Percentiles rank a stretch among this genome's conserved stretches.
Evolutionary conservation across 306 rosid species (phyloP).

Genomic region (Cucurbita moschata): DNA sequence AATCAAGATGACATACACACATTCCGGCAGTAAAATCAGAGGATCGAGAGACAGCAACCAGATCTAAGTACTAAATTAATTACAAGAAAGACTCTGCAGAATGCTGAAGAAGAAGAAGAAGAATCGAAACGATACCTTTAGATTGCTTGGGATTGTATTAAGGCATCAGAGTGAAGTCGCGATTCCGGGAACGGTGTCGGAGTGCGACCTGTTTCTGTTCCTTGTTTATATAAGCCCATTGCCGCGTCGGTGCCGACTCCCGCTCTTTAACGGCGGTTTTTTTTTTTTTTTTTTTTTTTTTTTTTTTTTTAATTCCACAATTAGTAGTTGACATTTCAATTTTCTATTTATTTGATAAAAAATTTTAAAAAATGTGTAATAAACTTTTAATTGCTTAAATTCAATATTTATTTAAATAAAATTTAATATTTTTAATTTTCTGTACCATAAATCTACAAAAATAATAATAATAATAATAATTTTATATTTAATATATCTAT

Average conservation of each 20-base stretch:
- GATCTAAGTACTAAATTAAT: neutral
- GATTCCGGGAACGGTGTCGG: constrained; percentile 1
- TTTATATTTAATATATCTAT: too few species aligned
- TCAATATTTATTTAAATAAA: too few species aligned
- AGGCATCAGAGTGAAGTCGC: constrained; percentile 5
- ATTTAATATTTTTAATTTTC: too few species aligned
- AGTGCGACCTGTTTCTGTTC: constrained; percentile 17
- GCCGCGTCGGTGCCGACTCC: constrained; percentile 47
- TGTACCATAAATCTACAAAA: too few species aligned
- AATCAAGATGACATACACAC: neutral
- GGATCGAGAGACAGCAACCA: neutral
- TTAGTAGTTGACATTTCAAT: too few species aligned
- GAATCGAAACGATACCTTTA: neutral
- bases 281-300: too few species aligned
- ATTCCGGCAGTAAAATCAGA: neutral
- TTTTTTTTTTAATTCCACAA: neutral
- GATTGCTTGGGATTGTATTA: neutral
- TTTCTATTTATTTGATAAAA: too few species aligned
- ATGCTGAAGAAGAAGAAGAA: neutral
- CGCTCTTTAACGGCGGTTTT: constrained; percentile 37
- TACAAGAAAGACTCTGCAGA: neutral
- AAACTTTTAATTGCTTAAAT: too few species aligned
- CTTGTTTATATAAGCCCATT: constrained; percentile 21
- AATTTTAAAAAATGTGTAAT: too few species aligned
- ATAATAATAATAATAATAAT: too few species aligned